Base-by-base conservation (phyloP, 2,329 filamentous ascomycete genomes). In the Incumbomyces delicatus region DNA sequence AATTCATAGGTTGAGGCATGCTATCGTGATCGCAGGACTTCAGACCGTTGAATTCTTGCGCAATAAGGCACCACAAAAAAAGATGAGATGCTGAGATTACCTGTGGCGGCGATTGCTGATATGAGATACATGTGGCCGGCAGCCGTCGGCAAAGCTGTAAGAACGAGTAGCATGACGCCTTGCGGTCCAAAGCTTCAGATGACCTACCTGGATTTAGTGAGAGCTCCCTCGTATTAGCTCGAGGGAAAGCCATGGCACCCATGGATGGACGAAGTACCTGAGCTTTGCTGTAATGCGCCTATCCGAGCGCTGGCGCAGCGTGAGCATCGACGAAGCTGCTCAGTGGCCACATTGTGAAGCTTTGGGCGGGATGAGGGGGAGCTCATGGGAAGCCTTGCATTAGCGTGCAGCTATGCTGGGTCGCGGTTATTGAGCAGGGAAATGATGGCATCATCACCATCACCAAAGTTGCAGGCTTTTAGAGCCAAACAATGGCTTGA, bases 111-210 rank as follows among this genome's bases (percentile, higher is more conserved):
- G 22, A 8, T 5, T 8, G 22, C 22, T 27, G 22, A 27, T 27
- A 27, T 27, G 22, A 27, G 8, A 27, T 27, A 8, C 22, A 27
- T 27, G 22, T 27, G 22, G n/a, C 22, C 22, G 8, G 22, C 22
- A 27, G 22, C 22, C 5, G 5, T 27, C 22, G 22, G 22, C 8
- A 27, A 27, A 27, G 4, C 22, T n/a, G n/a, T n/a, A n/a, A n/a
- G n/a, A 27, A 5, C 22, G 22, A 27, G 22, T 27, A 8, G 8
- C 22, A 27, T 27, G 22, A 27, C 22, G 22, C 22, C 22, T 27
- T 8, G 22, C 22, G 33, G 33, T 38, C 30, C 33, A 38, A 37
- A 45, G 42, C 42, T 45, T 45, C 42, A 45, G 33, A 37, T 45
- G 33, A 45, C 42, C 42, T 45, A 17, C 20, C 42, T 45, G 11